Base-by-base conservation (phyloP, 1,284 basidiomycete species). In the Phylloboletellus chloephorus region DNA sequence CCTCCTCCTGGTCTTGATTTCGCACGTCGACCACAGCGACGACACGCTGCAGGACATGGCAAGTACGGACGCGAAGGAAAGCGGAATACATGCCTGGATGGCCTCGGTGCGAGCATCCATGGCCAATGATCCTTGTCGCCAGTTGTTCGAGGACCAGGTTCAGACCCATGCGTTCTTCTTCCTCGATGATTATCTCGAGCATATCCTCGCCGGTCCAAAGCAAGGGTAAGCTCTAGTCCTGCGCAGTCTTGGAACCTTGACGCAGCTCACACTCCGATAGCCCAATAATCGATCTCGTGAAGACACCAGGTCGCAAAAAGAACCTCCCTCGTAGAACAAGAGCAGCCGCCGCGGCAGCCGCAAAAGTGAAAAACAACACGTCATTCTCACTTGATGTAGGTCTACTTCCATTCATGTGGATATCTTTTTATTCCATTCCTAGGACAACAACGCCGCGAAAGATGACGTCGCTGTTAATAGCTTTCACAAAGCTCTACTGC, bases 291-390 rank as follows among this genome's bases (percentile, higher is more conserved):
- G 84, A 88, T 41, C 71, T 89, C n/a, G 75, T 88, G 6, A 89
- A 89, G 65, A 89, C 87, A 2, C 86, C 86, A 19, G 79, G 80
- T 24, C 74, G 84, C 25, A 85, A 76, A 62, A 82, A 73, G 62
- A 69, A 68, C 38, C 61, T 69, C 10, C 64, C 67, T 5, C 74
- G 70, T 53, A 75, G 72, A 49, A 68, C 73, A 15, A 74, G 76
- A 44, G 57, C 65, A 20, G 65, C 61, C 16, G 34, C 58, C n/a
- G 54, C 63, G 25, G 61, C 68, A 1, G 56, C 68, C 5, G 72
- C 73, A 9, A 78, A 74, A 52, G 61, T 71, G 41, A 71, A 68
- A 40, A 63, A 57, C 7, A 52, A 67, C 15, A 55, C 67, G 8
- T 54, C 61, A 1, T 48, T 71, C 21, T 70, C 71, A 23, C 52